Evolutionary conservation across 1,139 yeast species (phyloP).

Genomic region (Trichomonascaceae sp.): DNA sequence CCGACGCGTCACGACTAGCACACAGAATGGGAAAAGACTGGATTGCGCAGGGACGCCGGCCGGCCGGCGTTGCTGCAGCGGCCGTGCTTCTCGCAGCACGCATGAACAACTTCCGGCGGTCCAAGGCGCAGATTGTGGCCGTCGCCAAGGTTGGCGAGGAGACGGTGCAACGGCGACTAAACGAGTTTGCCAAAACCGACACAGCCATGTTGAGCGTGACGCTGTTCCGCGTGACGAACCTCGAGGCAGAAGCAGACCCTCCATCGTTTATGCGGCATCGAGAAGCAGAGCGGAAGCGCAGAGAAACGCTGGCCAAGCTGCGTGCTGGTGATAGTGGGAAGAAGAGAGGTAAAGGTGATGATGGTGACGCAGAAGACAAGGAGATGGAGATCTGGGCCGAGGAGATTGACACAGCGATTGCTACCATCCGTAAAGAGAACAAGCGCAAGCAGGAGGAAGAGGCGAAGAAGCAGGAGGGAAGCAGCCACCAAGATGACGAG

Average conservation of each 20-base stretch:
- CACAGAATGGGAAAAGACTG: slow-evolving; percentile 89
- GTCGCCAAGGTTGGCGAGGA: slow-evolving; percentile 93
- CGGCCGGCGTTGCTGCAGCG: slow-evolving; percentile 98
- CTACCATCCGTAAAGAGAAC: not conserved
- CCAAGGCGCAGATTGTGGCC: slow-evolving; percentile 88
- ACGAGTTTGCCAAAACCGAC: slow-evolving; percentile 70
- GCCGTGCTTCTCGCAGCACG: slow-evolving; percentile 85
- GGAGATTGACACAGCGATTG: slow-evolving; percentile 3
- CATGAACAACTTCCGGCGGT: slow-evolving; percentile 87
- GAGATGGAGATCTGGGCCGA: slow-evolving; percentile 3
- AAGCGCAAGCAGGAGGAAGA: not conserved
- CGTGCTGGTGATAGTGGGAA: slow-evolving; percentile 1
- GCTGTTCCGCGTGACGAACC: slow-evolving; percentile 46
- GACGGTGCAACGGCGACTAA: slow-evolving; percentile 77
- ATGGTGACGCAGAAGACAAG: slow-evolving; percentile 2
- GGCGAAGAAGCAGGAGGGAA: not conserved
- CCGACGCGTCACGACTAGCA: slow-evolving; percentile 78
- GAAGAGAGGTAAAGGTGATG: slow-evolving; percentile 4
- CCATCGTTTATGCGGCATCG: slow-evolving; percentile 51
- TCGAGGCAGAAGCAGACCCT: slow-evolving; percentile 49
- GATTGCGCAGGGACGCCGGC: slow-evolving; percentile 94
- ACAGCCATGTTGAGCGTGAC: slow-evolving; percentile 63
- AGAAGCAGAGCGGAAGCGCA: slow-evolving; percentile 15
- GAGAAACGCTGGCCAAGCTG: slow-evolving; percentile 8
- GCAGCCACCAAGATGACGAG: not conserved